Evolutionary conservation across 2,329 filamentous ascomycete species (phyloP), one percentile per base, ranked within the genome.

Genomic region (Biscogniauxia sp.): DNA sequence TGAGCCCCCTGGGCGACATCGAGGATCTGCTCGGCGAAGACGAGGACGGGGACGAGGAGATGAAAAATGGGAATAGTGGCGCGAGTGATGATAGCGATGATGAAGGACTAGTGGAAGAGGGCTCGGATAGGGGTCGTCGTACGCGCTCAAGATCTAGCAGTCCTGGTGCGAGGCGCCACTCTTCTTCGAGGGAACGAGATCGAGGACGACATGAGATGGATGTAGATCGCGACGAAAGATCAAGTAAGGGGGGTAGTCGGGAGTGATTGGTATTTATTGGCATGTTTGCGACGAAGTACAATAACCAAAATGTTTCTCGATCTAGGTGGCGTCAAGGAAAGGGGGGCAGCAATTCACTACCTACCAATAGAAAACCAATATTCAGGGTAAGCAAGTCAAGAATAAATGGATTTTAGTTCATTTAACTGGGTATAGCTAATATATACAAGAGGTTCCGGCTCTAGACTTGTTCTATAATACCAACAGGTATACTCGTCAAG

Each of bases 1-100:
- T 92, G 41, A 97, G 93, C 75, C 88, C 92, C 41, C 75, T 98
- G 61, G 92, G 90, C 1, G 92, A 93, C 67, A 81, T 94, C 58
- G 91, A 94, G 66, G 88, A 88, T 64, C 72, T 92, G 66, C 75
- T 92, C 54, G 85, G 86, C 57, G 85, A 87, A 50, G 84, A 84
- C 2, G 83, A 85, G 0, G 82, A 84, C 2, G 83, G 85, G 0
- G 82, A 80, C 2, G 78, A 76, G 9, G 74, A 73, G 23, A 54
- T 11, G 32, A 41, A 15, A 20, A 25, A 28, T 20, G 41, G 25
- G 5, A 72, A 75, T 45, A 73, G 60, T 37, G 65, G 61, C 41
- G 59, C 54, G 28, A 62, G 64, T 55, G 65, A 62, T 54, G 55
- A 64, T 56, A 67, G 59, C 13, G 66, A 61, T 23, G 63, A 55